Evolutionary conservation across 345 rosid species (phyloP), one percentile per base, ranked within the genome.

Genomic region (Linum trigynum): DNA sequence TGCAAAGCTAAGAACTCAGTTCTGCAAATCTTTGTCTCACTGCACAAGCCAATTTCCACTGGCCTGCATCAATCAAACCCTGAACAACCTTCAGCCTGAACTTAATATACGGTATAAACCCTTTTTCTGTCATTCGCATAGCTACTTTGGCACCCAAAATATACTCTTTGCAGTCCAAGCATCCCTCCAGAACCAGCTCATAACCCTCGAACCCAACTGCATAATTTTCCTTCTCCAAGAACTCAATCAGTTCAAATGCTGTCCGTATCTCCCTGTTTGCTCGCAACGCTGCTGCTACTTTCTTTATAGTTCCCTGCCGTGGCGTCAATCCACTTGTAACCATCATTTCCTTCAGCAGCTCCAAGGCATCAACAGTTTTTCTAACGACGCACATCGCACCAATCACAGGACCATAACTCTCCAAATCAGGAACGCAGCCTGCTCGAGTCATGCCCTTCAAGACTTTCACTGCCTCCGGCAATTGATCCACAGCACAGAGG

Each of bases 331-430:
- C 76, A 45, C 75, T 68, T 76, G 79, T 80, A 57, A 69, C 73
- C 78, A 87, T 90, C 98, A 92, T 92, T 69, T 86, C 83, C 76
- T 79, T 86, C 67, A 87, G 65, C 68, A 83, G 67, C 62, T 82
- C 76, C 50, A 86, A 67, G 3, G 87, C 86, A 59, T 81, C 78
- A 53, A n/a, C 72, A 43, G 81, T 83, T 81, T 77, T 90, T 72
- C 90, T 76, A 39, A 74, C 77, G 8, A 50, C 64, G 71, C 90
- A 83, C 82, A 92, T 74, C 5, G 85, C 71, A 23, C 43, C 67
- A 43, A 90, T 81, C 55, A 86, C 75, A 1, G 65, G 71, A 2
- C 84, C 85, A 39, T 83, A 92, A 65, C 96, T 81, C 68, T 86
- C 94, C 65, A 70, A 41, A 81, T 90, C 91, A 71, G 97, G 91